Base-by-base conservation (phyloP, 306 rosid species). In the cucumber (Cucumis sativus) region DNA sequence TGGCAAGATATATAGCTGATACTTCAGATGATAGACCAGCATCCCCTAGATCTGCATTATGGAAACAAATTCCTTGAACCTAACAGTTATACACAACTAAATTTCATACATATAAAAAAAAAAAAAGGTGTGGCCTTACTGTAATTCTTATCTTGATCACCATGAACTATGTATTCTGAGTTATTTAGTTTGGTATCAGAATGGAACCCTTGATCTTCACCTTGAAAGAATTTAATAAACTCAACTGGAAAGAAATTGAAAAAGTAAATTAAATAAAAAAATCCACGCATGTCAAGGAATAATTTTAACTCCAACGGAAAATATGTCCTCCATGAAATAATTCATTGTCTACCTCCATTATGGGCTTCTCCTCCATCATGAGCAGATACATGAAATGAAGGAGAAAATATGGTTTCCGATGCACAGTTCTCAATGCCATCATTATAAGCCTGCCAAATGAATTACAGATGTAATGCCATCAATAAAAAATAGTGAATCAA, bases 351-450 rank as follows among this genome's bases (percentile, higher is more conserved):
- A 96, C 99, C 99, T 92, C 87, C 88, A 74, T 85, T 87, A 62
- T 82, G 81, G 41, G 84, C 78, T 77, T 87, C 90, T 60, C 81
- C 96, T 66, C 85, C 96, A 68, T 78, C 75, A 56, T 88, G 91
- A 80, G 86, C 90, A 33, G 93, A 79, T 69, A 84, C 78, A 78
- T 91, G 98, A 86, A 92, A 96, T 56, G 87, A 81, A 45, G 98
- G 99, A 83, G 99, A 96, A 86, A 96, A 96, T 74, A 96, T 91
- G 78, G 93, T 92, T 84, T 87, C 97, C 59, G 86, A 79, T 61
- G 80, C 83, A 56, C 78, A 78, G 81, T 84, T 85, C 17, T 30
- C 82, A 61, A 85, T 77, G 84, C 81, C 88, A 72, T 82, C 85
- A 69, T 76, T 72, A 80, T 80, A 81, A 77, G 83, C 90, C 97